Evolutionary conservation across 2,329 filamentous ascomycete genomes (phyloP).

Genomic region (Trichoderma afroharzianum): DNA sequence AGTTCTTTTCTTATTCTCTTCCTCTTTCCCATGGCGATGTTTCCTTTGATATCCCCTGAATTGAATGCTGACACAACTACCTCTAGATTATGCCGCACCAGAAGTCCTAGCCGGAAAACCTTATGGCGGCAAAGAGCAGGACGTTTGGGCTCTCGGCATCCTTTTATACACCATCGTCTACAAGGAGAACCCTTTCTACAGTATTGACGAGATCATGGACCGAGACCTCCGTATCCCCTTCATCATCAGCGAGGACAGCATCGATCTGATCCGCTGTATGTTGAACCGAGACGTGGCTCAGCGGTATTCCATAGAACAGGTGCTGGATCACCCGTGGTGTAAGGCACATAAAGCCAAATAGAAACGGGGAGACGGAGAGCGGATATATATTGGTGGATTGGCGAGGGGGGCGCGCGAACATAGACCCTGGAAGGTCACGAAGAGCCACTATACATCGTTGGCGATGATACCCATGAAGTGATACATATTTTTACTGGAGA

Average conservation of each 20-base stretch:
- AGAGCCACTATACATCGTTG: constrained; percentile 11
- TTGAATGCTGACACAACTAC: background rate
- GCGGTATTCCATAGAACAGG: constrained; percentile 80
- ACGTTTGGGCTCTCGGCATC: constrained; percentile 96
- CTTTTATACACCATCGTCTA: constrained; percentile 98
- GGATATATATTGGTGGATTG: background rate
- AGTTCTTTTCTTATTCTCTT: constrained; percentile 30
- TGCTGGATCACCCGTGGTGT: constrained; percentile 86
- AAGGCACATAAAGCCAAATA: constrained; percentile 21
- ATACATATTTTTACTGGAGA: background rate
- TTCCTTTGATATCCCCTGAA: background rate
- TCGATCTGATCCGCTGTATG: constrained; percentile 88
- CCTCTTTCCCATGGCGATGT: background rate
- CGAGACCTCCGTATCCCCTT: constrained; percentile 90
- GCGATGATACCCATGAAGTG: constrained; percentile 20
- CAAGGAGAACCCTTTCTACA: constrained; percentile 99
- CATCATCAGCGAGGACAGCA: constrained; percentile 83
- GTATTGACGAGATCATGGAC: constrained; percentile 98
- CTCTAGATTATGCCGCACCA: constrained; percentile 90
- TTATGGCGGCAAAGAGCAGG: constrained; percentile 94
- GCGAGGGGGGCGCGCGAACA: background rate
- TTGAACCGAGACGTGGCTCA: constrained; percentile 82
- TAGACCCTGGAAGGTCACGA: constrained; percentile 9
- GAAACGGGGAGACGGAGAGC: background rate
- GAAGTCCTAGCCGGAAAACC: constrained; percentile 90